Evolutionary conservation across 2,329 filamentous ascomycete genomes (phyloP).

Genomic region (Dactylonectria estremocensis): DNA sequence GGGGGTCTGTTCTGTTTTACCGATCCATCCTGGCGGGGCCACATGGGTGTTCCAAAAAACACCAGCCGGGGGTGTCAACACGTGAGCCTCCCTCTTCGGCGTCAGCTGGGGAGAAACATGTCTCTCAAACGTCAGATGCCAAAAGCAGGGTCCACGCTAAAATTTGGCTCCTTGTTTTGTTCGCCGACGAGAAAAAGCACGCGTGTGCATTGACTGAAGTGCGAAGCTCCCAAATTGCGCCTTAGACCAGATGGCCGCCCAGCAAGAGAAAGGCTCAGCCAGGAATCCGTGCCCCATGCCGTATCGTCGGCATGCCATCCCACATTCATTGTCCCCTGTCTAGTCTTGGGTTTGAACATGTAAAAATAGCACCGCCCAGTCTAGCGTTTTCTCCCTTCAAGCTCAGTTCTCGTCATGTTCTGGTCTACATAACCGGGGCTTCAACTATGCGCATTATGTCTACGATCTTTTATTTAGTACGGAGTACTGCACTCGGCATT

Average conservation of each 20-base stretch:
- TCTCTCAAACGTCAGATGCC: slow-evolving; percentile 1
- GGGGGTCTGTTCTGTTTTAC: slow-evolving; percentile 3
- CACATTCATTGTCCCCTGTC: slow-evolving; percentile 9
- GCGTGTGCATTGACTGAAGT: background rate
- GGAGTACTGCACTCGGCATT: slow-evolving; percentile 1
- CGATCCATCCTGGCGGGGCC: background rate
- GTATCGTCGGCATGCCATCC: slow-evolving; percentile 10
- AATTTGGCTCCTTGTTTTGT: background rate
- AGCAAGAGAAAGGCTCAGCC: background rate
- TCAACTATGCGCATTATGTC: background rate
- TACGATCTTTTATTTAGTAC: background rate
- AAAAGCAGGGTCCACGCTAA: background rate
- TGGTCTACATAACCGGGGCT: background rate
- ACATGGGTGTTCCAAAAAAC: background rate
- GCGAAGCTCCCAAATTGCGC: background rate
- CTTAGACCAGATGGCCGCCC: background rate
- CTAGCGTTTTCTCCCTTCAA: background rate
- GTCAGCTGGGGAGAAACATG: slow-evolving; percentile 26
- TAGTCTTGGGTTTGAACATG: background rate
- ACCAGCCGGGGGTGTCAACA: slow-evolving; percentile 16
- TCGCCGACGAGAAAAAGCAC: no score
- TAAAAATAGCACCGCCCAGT: slow-evolving; percentile 23
- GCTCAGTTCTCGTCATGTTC: background rate
- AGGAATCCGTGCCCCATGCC: background rate
- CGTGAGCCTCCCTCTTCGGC: slow-evolving; percentile 31